Percentiles rank a stretch among this genome's conserved stretches.
These are phyloP conservation scores for Eucalyptus rudis DNA, from an alignment of 345 rosid species.

Conservation along the genomic window DNA sequence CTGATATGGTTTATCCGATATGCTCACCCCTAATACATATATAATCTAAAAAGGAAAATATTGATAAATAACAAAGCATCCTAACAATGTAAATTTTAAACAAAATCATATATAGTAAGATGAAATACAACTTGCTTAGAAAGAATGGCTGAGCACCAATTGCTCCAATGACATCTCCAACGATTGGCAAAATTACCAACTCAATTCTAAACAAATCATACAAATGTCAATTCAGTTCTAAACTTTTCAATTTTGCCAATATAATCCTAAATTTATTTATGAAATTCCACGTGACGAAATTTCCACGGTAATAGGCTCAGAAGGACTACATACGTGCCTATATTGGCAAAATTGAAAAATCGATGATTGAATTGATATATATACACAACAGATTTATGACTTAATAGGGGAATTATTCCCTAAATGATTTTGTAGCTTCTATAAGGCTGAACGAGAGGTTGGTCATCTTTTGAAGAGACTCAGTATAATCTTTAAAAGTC, in stretches of 20 bases:
- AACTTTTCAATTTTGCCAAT: background rate
- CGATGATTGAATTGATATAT: too few species aligned
- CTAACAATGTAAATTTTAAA: too few species aligned
- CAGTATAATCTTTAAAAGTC: background rate
- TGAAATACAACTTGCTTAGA: rapidly evolving
- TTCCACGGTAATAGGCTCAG: rapidly evolving
- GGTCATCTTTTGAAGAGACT: background rate
- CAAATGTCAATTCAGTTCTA: rapidly evolving
- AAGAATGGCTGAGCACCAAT: background rate
- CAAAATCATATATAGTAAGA: background rate
- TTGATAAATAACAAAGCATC: background rate
- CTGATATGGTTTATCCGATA: rapidly evolving
- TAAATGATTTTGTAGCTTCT: background rate
- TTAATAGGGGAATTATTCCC: background rate
- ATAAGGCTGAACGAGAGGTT: background rate
- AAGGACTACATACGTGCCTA: background rate
- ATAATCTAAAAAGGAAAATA: background rate
- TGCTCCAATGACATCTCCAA: background rate
- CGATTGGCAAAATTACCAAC: background rate
- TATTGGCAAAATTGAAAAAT: background rate
- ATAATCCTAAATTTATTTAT: rapidly evolving
- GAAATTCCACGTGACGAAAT: rapidly evolving
- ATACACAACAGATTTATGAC: background rate
- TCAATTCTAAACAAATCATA: rapidly evolving
- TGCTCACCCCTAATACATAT: background rate